Base-by-base conservation (phyloP, 1,284 basidiomycete species). In the Ceratobasidium sp. region DNA sequence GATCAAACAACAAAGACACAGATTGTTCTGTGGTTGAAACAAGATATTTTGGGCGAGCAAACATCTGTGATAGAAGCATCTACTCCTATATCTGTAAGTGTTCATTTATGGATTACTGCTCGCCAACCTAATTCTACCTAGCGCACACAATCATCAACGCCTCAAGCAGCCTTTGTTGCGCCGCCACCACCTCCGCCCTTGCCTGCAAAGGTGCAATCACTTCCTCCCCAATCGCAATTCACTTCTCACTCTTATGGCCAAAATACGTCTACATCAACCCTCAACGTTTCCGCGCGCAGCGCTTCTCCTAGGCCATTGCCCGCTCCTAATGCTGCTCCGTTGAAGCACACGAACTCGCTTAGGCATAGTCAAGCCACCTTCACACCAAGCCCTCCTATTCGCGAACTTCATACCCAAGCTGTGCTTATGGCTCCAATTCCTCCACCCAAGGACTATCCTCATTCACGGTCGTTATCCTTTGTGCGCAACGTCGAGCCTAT, bases 351-450 rank as follows among this genome's bases (percentile, higher is more conserved):
- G 10, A 40, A 12, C 49, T 55, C 67, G 67, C 33, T 69, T 28
- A 46, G 46, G 26, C 67, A 39, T n/a, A 55, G 23, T 20, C 67
- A 69, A 23, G 39, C 46, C 55, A 55, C 28, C 33, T 20, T 15
- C 7, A 42, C 33, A 20, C 33, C 68, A 70, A 26, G 53, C 23
- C 15, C 66, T 39, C 61, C 64, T 42, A 28, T 63, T 15, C 75
- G 75, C 20, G 75, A 77, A 53, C 53, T 77, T 49, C 53, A 68
- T 23, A 77, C 75, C 7, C 64, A 61, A 42, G 75, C 75, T 39
- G 33, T 23, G 18, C 53, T 49, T 10, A 68, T 28, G 39, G 33
- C 75, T 15, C 75, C 66, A 15, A 77, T 66, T 10, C 75, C 75
- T 2, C 75, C 75, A 15, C 64, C 73, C 20, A 77, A 77, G 51